Evolutionary conservation across 352 stramenopile genomes (phyloP).

Genomic region (Globisporangium irregulare): DNA sequence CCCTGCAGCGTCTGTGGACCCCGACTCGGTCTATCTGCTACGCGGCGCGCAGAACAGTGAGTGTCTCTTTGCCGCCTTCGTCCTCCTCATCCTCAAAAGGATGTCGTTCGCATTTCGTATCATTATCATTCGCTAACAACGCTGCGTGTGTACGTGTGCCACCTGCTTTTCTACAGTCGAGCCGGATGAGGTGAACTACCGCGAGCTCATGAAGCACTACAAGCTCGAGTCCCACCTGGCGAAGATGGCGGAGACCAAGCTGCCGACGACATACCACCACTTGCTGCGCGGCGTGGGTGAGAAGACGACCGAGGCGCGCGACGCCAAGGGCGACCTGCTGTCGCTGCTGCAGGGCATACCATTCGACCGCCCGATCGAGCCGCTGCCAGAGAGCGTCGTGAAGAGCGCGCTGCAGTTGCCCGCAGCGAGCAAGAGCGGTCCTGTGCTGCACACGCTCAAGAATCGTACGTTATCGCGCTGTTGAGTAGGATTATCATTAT

Average conservation of each 20-base stretch:
- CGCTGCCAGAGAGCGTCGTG: constrained; percentile 62
- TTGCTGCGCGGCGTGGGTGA: constrained; percentile 67
- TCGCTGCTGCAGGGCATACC: constrained; percentile 63
- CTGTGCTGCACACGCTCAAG: constrained; percentile 44
- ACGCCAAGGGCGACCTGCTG: constrained; percentile 58
- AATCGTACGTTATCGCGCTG: constrained; percentile 23
- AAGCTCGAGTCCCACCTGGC: constrained; percentile 55
- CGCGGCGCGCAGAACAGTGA: constrained; percentile 55
- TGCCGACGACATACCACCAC: constrained; percentile 72
- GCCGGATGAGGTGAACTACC: constrained; percentile 54
- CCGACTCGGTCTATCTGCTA: constrained; percentile 58
- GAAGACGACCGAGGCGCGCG: constrained; percentile 24
- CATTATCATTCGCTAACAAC: background rate
- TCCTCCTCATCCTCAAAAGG: background rate
- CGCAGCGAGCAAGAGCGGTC: constrained; percentile 51
- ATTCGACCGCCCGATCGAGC: constrained; percentile 79
- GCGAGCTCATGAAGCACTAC: constrained; percentile 62
- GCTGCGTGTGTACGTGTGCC: background rate
- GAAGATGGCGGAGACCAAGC: constrained; percentile 56
- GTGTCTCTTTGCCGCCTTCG: constrained; percentile 11
- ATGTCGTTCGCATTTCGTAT: background rate
- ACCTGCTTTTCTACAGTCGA: constrained; percentile 34
- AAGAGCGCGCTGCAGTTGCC: constrained; percentile 72
- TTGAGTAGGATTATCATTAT: background rate
- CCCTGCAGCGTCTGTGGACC: constrained; percentile 26